Evolutionary conservation across 1,284 basidiomycete genomes (phyloP).

Genomic region (Tetrapyrgos nigripes): DNA sequence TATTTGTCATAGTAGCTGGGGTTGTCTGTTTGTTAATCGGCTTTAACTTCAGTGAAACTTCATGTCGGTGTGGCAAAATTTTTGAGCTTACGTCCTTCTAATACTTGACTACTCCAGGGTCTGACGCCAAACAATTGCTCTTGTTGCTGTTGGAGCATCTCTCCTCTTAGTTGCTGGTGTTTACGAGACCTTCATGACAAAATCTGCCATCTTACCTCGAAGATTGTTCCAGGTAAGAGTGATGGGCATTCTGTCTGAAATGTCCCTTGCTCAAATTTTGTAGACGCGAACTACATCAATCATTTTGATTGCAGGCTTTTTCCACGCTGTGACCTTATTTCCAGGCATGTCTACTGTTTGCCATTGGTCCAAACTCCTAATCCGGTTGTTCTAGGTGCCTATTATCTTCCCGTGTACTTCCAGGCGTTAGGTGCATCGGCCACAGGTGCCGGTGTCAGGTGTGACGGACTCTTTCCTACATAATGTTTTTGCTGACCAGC

Average conservation of each 20-base stretch:
- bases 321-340: slow-evolving; percentile 78
- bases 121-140: slow-evolving; percentile 67
- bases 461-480: slow-evolving; percentile 20
- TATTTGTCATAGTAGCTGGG: slow-evolving; percentile 73
- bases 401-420: slow-evolving; percentile 81
- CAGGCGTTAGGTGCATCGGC: slow-evolving; percentile 82
- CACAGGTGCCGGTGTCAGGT: slow-evolving; percentile 77
- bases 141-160: slow-evolving; percentile 72
- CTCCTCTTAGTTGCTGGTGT: slow-evolving; percentile 62
- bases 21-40: slow-evolving; percentile 83
- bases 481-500: neutral
- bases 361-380: slow-evolving; percentile 7
- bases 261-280: neutral
- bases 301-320: slow-evolving; percentile 64
- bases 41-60: slow-evolving; percentile 77
- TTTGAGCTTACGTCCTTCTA: neutral
- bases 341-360: slow-evolving; percentile 36
- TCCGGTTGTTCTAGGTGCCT: slow-evolving; percentile 66
- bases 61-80: slow-evolving; percentile 52
- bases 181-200: slow-evolving; percentile 75
- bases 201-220: slow-evolving; percentile 83
- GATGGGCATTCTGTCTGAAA: neutral
- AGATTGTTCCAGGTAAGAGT: slow-evolving; percentile 82
- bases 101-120: slow-evolving; percentile 35
- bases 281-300: slow-evolving; percentile 78